Base-by-base conservation (phyloP, 129 eudicot species). In the Kitagawia praeruptora region DNA sequence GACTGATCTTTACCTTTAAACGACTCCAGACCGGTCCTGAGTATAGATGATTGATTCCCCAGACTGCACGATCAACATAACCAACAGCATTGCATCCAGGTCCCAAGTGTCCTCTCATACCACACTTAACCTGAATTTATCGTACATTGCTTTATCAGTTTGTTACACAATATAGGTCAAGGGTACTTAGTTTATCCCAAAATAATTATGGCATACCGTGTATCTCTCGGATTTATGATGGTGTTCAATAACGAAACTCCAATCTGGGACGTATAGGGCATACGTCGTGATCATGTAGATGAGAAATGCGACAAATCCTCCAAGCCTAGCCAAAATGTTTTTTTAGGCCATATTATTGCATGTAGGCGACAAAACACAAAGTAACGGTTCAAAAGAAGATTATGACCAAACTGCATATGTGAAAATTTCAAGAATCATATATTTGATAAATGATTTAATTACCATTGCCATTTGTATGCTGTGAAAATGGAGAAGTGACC, bases 21-120 rank as follows among this genome's bases (percentile, higher is more conserved):
- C 97, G 87, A 42, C 78, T 79, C 98, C 97, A 93, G 25, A 85
- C 98, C 0, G 98, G 98, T 69, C 78, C 80, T 1, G 70, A 4
- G 51, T 93, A 93, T 18, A 93, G 91, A 85, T 93, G 98, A 86
- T 91, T 87, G 83, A 93, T 79, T 5, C 98, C 98, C 96, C 96
- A 91, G 44, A 93, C 94, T 81, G 85, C 85, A 78, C 97, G 77
- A 83, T 93, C 98, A 21, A 91, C 92, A 75, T 89, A 93, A 75
- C 98, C 98, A 78, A 93, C 96, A 5, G 97, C 96, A 39, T 93
- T 93, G 82, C 98, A 93, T n/a, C 90, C 96, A 3, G 97, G 98
- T 81, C 96, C 98, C 9, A 91, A 75, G 70, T 93, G 96, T 76
- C 98, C 98, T 80, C 97, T 85, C 96, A 91, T 91, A 47, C 97